Base-by-base conservation (phyloP, 176 grass and related monocot species). In the Oryza meridionalis region DNA sequence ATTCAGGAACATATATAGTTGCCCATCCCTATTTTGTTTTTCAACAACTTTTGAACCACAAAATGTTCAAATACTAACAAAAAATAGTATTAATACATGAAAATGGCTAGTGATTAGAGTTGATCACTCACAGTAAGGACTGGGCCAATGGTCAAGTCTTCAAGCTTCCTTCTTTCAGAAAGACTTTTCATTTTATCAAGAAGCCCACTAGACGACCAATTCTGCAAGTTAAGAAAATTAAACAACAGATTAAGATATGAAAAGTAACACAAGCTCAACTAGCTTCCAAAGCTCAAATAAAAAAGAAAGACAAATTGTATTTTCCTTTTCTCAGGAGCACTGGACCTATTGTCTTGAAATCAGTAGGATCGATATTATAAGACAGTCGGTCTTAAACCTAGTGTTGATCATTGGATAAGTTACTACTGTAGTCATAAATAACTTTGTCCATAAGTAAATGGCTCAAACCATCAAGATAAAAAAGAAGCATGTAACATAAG, bases 111-210 rank as follows among this genome's bases (percentile, higher is more conserved):
- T 40, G 12, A 10, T 38, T 40, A 59, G 17, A 88, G n/a, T 32
- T 69, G 40, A 27, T 53, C n/a, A 88, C 89, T 94, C 86, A 98
- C 96, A 35, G 93, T 98, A 78, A 96, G 91, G 78, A 96, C 96
- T 47, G 96, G 93, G 27, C 96, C 96, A 77, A 98, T 59, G 31
- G 96, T 98, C 88, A 98, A 92, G 84, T 96, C 96, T 88, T 96
- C 85, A 50, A 98, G 87, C 47, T 93, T 98, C 70, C 93, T 94
- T 82, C 93, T 87, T 62, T 82, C 89, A 81, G 96, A 94, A 84
- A 92, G 91, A 81, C 15, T 68, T 73, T 90, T 90, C 91, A 98
- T 88, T 87, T 98, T 98, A 69, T 88, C 84, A 85, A 98, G 78
- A 51, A 98, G 78, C 17, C 88, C 91, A 84, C 81, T 94, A 63